A percentile compares a stretch with the other conserved stretches of the same genome.
Evolutionary conservation across 192 early-diverging fungal species (phyloP).

Genomic region (Coemansia sp.): DNA sequence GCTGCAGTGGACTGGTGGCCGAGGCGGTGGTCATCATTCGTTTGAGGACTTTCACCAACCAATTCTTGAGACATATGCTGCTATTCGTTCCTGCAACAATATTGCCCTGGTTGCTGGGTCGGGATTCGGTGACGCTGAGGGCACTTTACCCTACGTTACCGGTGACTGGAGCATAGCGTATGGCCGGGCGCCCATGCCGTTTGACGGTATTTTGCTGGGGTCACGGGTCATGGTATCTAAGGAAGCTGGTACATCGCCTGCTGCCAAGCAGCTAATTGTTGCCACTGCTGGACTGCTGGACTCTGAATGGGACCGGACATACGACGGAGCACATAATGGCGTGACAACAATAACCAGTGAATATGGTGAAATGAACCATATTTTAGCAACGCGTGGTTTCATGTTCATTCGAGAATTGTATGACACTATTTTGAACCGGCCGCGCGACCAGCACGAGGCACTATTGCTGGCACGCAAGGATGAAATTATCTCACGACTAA

Average conservation of each 20-base stretch:
- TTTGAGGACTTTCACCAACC: constrained; percentile 95
- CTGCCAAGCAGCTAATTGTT: constrained; percentile 87
- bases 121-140: constrained; percentile 85
- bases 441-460: constrained; percentile 75
- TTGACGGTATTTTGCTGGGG: constrained; percentile 93
- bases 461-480: constrained; percentile 69
- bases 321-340: constrained; percentile 72
- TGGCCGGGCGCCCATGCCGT: constrained; percentile 90
- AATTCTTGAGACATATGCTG: constrained; percentile 66
- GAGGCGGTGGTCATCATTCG: constrained; percentile 94
- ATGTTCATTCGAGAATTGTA: constrained; percentile 79
- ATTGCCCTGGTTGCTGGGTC: constrained; percentile 87
- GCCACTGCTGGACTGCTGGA: constrained; percentile 78
- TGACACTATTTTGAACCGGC: constrained; percentile 75
- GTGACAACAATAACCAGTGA: constrained; percentile 86
- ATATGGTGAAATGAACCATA: constrained; percentile 92
- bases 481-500: constrained; percentile 78
- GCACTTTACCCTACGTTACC: constrained; percentile 86
- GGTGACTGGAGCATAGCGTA: constrained; percentile 86
- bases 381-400: constrained; percentile 82
- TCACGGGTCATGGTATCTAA: constrained; percentile 94
- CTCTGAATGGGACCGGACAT: constrained; percentile 81
- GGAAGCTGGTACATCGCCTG: constrained; percentile 75
- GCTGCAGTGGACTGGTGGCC: constrained; percentile 96
- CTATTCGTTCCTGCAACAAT: constrained; percentile 75